Percentiles rank a stretch among this genome's conserved stretches.
Conservation (phyloP, 164 flowering plant genomes). For the Vitis cinerea region DNA sequence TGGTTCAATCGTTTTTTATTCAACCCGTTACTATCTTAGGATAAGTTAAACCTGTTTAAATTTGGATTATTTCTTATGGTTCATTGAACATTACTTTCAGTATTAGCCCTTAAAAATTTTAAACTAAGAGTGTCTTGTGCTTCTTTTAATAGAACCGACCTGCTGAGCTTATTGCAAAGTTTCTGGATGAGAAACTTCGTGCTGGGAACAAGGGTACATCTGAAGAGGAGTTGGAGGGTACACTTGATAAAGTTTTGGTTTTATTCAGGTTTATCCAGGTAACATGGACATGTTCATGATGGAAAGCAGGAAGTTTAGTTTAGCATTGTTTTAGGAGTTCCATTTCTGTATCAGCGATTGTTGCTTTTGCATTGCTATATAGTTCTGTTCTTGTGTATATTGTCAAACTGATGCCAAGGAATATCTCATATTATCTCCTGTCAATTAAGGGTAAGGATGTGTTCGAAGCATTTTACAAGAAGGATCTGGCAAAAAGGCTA, state of each 20-base stretch:
- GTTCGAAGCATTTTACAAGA: conserved; percentile 98
- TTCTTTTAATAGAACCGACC: conserved; percentile 74
- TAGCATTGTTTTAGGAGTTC: not conserved
- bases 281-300: conserved; percentile 5
- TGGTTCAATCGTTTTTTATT: not conserved
- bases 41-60: not conserved
- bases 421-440: conserved; percentile 5
- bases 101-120: not conserved
- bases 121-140: conserved; percentile 8
- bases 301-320: not conserved
- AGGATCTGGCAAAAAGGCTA: conserved; percentile 96
- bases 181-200: conserved; percentile 98
- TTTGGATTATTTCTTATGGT: no score
- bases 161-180: conserved; percentile 97
- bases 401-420: not conserved
- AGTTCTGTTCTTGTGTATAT: not conserved
- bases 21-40: not conserved
- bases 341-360: conserved; percentile 6
- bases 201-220: conserved; percentile 99
- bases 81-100: not conserved
- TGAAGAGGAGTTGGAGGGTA: conserved; percentile 97
- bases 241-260: conserved; percentile 91
- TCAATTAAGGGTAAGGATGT: conserved; percentile 90
- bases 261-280: conserved; percentile 98
- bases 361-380: conserved; percentile 2